Evolutionary conservation across 108 stramenopile genomes (phyloP).

Genomic region (Chaetoceros tenuissimus): DNA sequence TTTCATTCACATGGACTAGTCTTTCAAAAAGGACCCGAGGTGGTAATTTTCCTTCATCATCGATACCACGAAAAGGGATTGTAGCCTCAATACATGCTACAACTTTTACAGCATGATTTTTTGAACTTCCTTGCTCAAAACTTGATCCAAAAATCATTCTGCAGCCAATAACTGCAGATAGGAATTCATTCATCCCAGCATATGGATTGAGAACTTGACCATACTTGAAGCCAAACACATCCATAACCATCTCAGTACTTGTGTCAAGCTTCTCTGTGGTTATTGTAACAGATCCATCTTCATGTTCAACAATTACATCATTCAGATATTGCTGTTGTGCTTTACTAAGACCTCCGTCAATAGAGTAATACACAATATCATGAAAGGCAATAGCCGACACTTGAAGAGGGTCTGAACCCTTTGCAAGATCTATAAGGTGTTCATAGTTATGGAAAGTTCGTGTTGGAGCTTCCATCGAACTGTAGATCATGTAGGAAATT

Average conservation of each 20-base stretch:
- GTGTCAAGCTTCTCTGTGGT: not conserved
- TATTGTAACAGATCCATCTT: not conserved
- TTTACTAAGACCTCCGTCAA: slow-evolving; percentile 2
- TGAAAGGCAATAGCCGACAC: slow-evolving; percentile 6
- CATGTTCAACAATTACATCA: not conserved
- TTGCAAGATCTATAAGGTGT: no score
- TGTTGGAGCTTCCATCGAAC: no score
- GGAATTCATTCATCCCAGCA: not conserved
- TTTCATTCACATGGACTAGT: slow-evolving; percentile 1
- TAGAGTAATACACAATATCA: slow-evolving; percentile 2
- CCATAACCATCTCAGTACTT: not conserved
- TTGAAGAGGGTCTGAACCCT: slow-evolving; percentile 3
- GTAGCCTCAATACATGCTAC: slow-evolving; percentile 10
- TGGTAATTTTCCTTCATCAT: not conserved
- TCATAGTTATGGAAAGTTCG: no score
- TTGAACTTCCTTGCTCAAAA: slow-evolving; percentile 1
- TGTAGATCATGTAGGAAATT: no score
- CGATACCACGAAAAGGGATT: slow-evolving; percentile 2
- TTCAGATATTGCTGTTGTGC: not conserved
- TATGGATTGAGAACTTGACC: slow-evolving; percentile 2
- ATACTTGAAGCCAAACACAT: slow-evolving; percentile 1
- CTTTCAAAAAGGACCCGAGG: not conserved
- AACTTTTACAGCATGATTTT: slow-evolving; percentile 4
- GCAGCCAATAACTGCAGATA: slow-evolving; percentile 13
- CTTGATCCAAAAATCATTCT: not conserved